Evolutionary conservation across 148 eudicot genomes (phyloP).

Genomic region (Rheum nobile): DNA sequence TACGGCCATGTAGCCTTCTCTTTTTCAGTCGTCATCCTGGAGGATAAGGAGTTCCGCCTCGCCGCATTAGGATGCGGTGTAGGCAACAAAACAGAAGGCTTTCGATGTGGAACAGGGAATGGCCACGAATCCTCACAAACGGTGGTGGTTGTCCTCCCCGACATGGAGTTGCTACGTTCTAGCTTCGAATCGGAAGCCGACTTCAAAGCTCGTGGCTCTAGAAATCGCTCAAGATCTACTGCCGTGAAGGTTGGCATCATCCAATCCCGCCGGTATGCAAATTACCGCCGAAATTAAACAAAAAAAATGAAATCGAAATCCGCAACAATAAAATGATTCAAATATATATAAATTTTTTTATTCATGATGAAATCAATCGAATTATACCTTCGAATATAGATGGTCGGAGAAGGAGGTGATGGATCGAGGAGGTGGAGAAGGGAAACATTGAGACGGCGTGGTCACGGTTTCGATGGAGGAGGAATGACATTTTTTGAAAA

Average conservation of each 20-base stretch:
- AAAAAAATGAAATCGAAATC: too few species aligned
- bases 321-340: too few species aligned
- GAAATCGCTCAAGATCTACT: too few species aligned
- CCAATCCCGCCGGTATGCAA: constrained; percentile 51
- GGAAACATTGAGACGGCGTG: constrained; percentile 2
- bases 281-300: too few species aligned
- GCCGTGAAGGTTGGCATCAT: too few species aligned
- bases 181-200: too few species aligned
- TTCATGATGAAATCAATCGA: constrained; percentile 19
- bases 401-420: not conserved
- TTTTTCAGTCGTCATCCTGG: constrained; percentile 10
- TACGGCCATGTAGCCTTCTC: too few species aligned
- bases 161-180: constrained; percentile 20
- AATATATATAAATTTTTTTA: too few species aligned
- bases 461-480: not conserved
- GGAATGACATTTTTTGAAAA: too few species aligned
- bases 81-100: not conserved
- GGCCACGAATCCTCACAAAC: not conserved
- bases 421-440: not conserved
- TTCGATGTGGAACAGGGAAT: not conserved
- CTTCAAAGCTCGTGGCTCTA: too few species aligned
- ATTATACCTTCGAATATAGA: not conserved
- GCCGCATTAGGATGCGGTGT: constrained; percentile 24
- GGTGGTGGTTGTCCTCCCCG: constrained; percentile 20
- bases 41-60: constrained; percentile 40